Conservation (phyloP, 352 stramenopile genomes). For the Globisporangium paroecandrum region DNA sequence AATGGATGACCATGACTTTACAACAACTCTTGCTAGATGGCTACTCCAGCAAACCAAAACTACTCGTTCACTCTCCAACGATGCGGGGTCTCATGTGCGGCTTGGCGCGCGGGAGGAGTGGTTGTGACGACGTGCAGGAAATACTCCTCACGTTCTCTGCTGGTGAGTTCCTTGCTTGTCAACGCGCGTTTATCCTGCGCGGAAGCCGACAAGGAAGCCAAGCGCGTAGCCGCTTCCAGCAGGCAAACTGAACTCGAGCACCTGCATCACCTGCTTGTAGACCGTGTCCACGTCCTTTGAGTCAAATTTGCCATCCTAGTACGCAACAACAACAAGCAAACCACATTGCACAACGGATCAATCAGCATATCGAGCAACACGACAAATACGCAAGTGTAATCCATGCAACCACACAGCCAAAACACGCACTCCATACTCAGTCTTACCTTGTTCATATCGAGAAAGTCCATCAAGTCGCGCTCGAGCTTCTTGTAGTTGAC, state of each 20-base stretch:
- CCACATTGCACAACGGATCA: neutral
- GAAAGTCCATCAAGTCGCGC: conserved; percentile 58
- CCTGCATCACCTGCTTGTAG: conserved; percentile 73
- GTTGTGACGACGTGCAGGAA: neutral
- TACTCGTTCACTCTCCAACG: neutral
- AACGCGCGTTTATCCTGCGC: conserved; percentile 40
- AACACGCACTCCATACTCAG: neutral
- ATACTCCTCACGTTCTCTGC: neutral
- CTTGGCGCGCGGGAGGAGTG: neutral
- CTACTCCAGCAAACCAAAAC: no score
- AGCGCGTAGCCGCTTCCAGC: conserved; percentile 70
- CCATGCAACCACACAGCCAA: neutral
- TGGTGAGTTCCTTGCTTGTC: neutral
- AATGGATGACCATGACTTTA: no score
- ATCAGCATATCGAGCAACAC: neutral
- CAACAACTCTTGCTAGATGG: no score
- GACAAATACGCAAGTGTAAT: neutral
- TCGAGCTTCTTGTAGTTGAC: conserved; percentile 92
- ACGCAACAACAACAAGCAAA: neutral
- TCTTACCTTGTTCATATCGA: conserved; percentile 79
- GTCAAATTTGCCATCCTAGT: conserved; percentile 66
- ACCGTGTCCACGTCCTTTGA: conserved; percentile 74
- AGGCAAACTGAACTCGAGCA: conserved; percentile 75
- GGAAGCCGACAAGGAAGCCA: conserved; percentile 77
- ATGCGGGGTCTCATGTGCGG: neutral